Base-by-base conservation (phyloP, 2,329 filamentous ascomycete genomes). In the Phialemoniopsis sp. region DNA sequence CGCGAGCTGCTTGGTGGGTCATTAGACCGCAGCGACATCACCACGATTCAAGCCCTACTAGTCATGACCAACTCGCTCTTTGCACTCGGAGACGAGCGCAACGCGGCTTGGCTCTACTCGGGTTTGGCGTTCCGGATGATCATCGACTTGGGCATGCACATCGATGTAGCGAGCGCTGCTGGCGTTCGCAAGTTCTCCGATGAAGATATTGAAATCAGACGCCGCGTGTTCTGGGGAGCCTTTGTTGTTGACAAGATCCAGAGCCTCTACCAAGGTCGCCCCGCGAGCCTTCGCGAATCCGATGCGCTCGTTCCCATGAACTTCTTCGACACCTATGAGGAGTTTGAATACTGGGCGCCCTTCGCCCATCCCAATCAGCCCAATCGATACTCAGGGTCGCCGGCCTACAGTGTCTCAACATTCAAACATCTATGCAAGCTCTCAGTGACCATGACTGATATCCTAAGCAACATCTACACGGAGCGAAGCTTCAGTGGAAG, bases 231-330 rank as follows among this genome's bases (percentile, higher is more conserved):
- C n/a, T 49, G 47, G 47, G 45, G 41, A 8, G 47, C 47, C 4
- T 46, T 49, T 38, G 45, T 30, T 35, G 28, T 46, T 6, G 45
- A 46, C 43, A 78, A 77, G 45, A 65, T 77, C 8, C 73, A 79
- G 43, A 70, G 64, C 13, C 50, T 79, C 0, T 79, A 77, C 36
- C 72, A 74, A 46, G 75, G 74, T 1, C 66, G 73, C 1, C 76
- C 72, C 0, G 65, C 64, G 0, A 68, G 55, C 3, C 51, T 76
- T 6, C 67, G 67, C 8, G 63, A 70, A n/a, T 60, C 59, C 0
- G 67, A 76, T 17, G 63, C 61, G 0, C 54, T 61, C 9, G 68
- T 77, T 0, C 65, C 72, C 0, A 63, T 73, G 14, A 57, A 62
- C 6, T 72, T 74, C 17, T 54, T 66, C 2, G 72, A 76, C 37